Evolutionary conservation across 1,139 yeast species (phyloP).

Genomic region (Nakaseomyces sp.): DNA sequence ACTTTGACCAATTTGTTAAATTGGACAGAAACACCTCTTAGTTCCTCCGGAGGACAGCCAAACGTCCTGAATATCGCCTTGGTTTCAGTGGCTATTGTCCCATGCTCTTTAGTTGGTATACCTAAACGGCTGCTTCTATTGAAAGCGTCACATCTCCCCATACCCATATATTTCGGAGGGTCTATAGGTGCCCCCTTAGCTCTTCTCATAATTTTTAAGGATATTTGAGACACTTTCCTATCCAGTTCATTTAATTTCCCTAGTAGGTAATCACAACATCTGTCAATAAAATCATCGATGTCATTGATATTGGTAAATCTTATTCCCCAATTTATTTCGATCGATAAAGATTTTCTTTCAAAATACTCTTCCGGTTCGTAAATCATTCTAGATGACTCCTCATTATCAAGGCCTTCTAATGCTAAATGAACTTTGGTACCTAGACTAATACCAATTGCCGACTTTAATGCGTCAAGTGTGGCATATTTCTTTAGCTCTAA

Average conservation of each 20-base stretch:
- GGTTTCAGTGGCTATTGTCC: conserved; percentile 52
- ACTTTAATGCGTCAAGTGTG: conserved; percentile 31
- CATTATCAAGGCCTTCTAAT: conserved; percentile 53
- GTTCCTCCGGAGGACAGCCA: conserved; percentile 53
- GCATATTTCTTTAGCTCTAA: conserved; percentile 8
- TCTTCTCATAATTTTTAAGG: conserved; percentile 58
- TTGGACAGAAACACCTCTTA: conserved; percentile 73
- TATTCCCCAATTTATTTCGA: conserved; percentile 89
- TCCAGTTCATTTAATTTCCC: conserved; percentile 42
- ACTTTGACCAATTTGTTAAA: conserved; percentile 41
- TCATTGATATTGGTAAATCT: conserved; percentile 55
- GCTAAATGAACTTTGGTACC: conserved; percentile 45
- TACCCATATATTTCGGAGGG: conserved; percentile 74
- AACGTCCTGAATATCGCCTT: conserved; percentile 49
- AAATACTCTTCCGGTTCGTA: conserved; percentile 37
- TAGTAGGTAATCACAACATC: conserved; percentile 53
- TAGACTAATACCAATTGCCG: conserved; percentile 56
- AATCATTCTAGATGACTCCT: conserved; percentile 29
- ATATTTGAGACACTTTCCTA: conserved; percentile 48
- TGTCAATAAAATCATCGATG: conserved; percentile 52
- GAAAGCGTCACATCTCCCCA: conserved; percentile 65
- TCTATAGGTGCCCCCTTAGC: conserved; percentile 58
- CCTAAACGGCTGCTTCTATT: conserved; percentile 58
- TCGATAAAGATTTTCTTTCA: conserved; percentile 69
- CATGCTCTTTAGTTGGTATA: conserved; percentile 52